phyloP scores from a whole-genome alignment of 1,284 basidiomycete species.

The Ganoderma multipileum region DNA sequence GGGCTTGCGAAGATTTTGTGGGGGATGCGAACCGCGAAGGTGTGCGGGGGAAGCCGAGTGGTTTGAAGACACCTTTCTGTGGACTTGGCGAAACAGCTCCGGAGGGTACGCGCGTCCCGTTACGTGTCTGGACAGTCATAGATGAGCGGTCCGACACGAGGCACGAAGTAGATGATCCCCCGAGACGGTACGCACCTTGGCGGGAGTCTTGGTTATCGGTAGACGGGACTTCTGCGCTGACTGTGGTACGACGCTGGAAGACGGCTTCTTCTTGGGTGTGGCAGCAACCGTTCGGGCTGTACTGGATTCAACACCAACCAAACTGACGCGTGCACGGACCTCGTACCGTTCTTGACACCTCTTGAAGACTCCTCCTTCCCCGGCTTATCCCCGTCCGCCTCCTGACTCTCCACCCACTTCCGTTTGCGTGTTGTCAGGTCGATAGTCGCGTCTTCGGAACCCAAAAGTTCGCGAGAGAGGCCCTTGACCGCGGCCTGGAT shows the following conservation, averaged over 20 bases:
- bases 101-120: constrained; percentile 40
- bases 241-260: constrained; percentile 54
- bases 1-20: constrained; percentile 34
- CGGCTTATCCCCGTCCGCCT: constrained; percentile 45
- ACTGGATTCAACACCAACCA: constrained; percentile 8
- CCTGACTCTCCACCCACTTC: constrained; percentile 73
- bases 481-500: constrained; percentile 71
- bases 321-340: neutral
- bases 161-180: neutral
- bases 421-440: constrained; percentile 73
- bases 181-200: constrained; percentile 47
- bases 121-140: constrained; percentile 29
- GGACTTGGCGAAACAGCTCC: constrained; percentile 58
- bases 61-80: constrained; percentile 49
- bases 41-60: constrained; percentile 37
- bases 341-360: constrained; percentile 65
- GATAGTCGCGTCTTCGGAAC: constrained; percentile 57
- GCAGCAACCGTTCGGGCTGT: constrained; percentile 58
- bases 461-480: constrained; percentile 58
- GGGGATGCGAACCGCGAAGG: constrained; percentile 58
- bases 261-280: constrained; percentile 62
- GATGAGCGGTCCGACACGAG: neutral
- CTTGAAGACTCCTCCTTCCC: constrained; percentile 49
- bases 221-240: constrained; percentile 55
- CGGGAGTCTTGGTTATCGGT: constrained; percentile 52